These are phyloP conservation scores for Apiospora rasikravindrae DNA, from an alignment of 2,329 filamentous ascomycete species.

Conservation along the genomic window DNA sequence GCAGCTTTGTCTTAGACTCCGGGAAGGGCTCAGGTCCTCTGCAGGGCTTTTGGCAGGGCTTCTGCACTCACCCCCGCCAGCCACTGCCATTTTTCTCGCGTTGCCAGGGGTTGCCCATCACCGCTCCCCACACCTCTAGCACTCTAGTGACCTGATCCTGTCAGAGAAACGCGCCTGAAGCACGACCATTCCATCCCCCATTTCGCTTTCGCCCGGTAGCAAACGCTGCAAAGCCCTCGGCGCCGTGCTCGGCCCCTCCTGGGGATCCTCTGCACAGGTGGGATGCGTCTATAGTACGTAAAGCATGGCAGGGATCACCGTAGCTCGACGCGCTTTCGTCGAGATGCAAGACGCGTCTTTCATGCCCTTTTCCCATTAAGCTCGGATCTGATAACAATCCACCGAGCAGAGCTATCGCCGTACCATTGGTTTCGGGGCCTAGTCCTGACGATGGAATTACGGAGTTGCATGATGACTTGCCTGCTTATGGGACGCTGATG, in stretches of 20 bases:
- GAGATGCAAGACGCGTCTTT: constrained; percentile 3
- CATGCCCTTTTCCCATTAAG: not conserved
- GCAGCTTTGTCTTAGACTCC: constrained; percentile 12
- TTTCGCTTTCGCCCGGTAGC: not conserved
- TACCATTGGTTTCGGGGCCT: not conserved
- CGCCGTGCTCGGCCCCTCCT: not conserved
- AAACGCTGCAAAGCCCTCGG: not conserved
- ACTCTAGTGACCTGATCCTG: constrained; percentile 6
- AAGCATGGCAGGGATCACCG: not conserved
- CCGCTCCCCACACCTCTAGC: not conserved
- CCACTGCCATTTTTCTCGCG: constrained; percentile 14
- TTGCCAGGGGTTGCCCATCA: not conserved
- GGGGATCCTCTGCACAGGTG: not conserved
- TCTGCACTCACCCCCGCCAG: constrained; percentile 11
- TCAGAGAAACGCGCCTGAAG: constrained; percentile 15
- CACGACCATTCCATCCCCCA: not conserved
- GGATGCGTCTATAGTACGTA: not conserved
- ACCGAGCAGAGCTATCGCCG: constrained; percentile 7
- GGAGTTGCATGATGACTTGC: not conserved
- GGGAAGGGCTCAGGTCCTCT: not conserved
- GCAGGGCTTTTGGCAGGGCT: not conserved
- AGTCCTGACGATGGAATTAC: not conserved
- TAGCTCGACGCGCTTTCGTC: constrained; percentile 6
- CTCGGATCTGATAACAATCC: constrained; percentile 16
- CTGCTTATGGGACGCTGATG: constrained; percentile 7